Conservation (phyloP, 192 early-diverging fungal species). For the Rhizoclosmatium sp. region DNA sequence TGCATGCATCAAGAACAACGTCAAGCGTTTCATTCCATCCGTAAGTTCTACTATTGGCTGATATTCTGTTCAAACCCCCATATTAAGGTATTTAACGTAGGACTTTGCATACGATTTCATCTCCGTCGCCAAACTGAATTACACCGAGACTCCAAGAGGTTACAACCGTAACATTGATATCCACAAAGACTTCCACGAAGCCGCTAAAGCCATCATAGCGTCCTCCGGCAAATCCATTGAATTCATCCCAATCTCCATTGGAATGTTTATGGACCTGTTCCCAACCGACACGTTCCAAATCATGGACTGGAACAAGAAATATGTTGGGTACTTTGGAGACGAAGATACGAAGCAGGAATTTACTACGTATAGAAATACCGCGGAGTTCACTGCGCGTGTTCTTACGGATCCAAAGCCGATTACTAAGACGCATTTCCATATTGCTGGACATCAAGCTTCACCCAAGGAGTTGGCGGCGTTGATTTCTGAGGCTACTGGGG, state of each 20-base stretch:
- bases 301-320: background rate
- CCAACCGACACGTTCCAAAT: background rate
- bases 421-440: background rate
- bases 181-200: background rate
- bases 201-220: background rate
- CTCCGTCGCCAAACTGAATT: too few relatives aligned
- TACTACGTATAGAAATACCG: background rate
- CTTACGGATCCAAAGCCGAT: background rate
- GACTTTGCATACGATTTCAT: too few relatives aligned
- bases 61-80: too few relatives aligned
- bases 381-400: background rate
- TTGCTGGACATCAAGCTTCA: background rate
- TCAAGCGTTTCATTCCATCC: too few relatives aligned
- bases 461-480: too few relatives aligned
- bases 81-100: too few relatives aligned
- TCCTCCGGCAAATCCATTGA: background rate
- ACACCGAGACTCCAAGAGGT: background rate
- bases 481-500: too few relatives aligned
- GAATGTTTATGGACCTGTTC: background rate
- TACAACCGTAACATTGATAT: background rate
- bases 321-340: background rate
- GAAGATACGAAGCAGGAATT: background rate
- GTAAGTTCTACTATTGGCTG: too few relatives aligned
- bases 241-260: background rate
- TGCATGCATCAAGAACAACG: too few relatives aligned